Base-by-base conservation (phyloP, 768 basidiomycete species). In the Lactarius sp. region DNA sequence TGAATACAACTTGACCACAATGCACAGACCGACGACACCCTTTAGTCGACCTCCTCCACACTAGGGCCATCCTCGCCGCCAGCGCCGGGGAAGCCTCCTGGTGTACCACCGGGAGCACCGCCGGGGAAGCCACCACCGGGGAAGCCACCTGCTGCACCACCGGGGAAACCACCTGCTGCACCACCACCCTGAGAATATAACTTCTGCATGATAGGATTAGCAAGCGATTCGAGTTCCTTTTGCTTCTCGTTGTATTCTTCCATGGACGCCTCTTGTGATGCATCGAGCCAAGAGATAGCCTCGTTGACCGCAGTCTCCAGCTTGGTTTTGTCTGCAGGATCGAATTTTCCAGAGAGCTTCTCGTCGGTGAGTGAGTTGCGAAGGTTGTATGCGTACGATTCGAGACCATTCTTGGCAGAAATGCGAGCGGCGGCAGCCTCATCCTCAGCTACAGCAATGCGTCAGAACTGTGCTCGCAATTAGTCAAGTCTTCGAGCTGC, bases 371-470 rank as follows among this genome's bases (percentile, higher is more conserved):
- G 75, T 22, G 93, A 89, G 80, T 95, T 92, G 69, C 93, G 90
- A 61, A 98, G 86, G 79, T 94, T 95, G 85, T 96, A 98, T 6
- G 94, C 75, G 74, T 95, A 98, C 0, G 92, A 93, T 77, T 98
- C 95, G 72, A 98, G 84, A 51, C 80, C 85, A 77, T 98, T 98
- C 87, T 96, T 96, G 70, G 94, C 71, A 44, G 81, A 71, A 74
- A 94, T 93, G 61, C 92, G 90, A 56, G 86, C 79, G 63, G 90
- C 86, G 46, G 91, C 92, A 33, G 83, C 91, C 71, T 92, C 92
- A 70, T 93, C 91, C 83, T 93, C 92, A 66, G 85, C 87, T 87
- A 62, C 56, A 50, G n/a, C 55, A 47, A 59, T 47, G 22, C 13
- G 62, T 70, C 65, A 70, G 66, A 53, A 64, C n/a, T 4, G 1